Evolutionary conservation across 2,329 filamentous ascomycete species (phyloP), one percentile per base, ranked within the genome.

Genomic region (Cladosporium colombiae): DNA sequence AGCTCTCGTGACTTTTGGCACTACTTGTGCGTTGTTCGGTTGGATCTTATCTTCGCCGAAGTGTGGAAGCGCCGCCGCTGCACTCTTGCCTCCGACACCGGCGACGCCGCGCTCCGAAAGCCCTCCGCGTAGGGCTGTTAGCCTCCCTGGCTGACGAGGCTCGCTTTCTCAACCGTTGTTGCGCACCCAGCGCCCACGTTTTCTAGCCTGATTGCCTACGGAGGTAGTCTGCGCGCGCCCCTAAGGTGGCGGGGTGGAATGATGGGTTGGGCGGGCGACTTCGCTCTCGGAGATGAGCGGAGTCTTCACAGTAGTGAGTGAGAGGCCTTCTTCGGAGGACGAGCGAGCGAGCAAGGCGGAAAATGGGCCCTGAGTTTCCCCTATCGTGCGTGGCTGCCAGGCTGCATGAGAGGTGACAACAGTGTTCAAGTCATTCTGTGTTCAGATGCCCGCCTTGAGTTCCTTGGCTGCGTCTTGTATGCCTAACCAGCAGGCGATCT

Each of bases 21-120:
- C 52, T 29, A 18, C 14, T 2, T 13, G 10, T n/a, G 37, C 40
- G 16, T 46, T 21, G 35, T 5, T 18, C 3, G 7, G 35, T 44
- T n/a, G 16, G 55, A 59, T 46, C 56, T 59, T 59, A 59, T 59
- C 56, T 31, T 27, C 56, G 56, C 56, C 56, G 56, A 46, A 35
- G 13, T 35, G 13, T 14, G 33, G 33, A 27, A 44, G 35, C 35
- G 35, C 23, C 5, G 37, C 56, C 29, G 56, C 56, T 44, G 56
- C 56, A 44, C 56, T 13, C 14, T 11, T 1, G 56, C 23, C 23
- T 27, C 56, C 56, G 56, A 59, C 56, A 59, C 56, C 56, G 56
- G 56, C n/a, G 11, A n/a, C 37, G 56, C 56, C 13, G 23, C 37
- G 56, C 37, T 40, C 56, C 56, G 56, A 25, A 13, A 23, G 33